Evolutionary conservation across 345 rosid species (phyloP).

Genomic region (Linum usitatissimum): DNA sequence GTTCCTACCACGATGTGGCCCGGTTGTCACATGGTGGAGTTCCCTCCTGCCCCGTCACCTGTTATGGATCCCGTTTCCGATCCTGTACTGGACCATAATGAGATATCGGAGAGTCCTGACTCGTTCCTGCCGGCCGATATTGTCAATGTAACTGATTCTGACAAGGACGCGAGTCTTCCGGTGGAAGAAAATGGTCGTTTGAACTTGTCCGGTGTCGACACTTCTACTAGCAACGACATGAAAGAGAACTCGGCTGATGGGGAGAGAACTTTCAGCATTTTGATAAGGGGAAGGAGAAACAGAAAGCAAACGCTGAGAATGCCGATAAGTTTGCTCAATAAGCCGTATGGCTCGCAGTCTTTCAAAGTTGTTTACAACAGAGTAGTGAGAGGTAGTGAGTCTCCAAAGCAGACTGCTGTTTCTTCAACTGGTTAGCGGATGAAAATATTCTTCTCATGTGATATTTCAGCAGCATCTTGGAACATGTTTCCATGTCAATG

Average conservation of each 20-base stretch:
- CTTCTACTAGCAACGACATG: constrained; percentile 10
- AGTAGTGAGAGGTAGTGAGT: constrained; percentile 68
- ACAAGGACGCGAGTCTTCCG: constrained; percentile 28
- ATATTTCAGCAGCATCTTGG: too few relatives aligned
- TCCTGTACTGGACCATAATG: constrained; percentile 34
- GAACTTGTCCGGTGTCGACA: constrained; percentile 16
- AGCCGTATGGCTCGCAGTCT: constrained; percentile 83
- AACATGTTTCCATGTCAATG: too few relatives aligned
- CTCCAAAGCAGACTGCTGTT: constrained; percentile 40
- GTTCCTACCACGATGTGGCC: constrained; percentile 69
- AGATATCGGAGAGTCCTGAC: constrained; percentile 25
- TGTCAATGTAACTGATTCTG: constrained; percentile 33
- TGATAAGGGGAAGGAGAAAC: constrained; percentile 78
- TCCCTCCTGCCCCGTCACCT: constrained; percentile 47
- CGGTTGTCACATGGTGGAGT: constrained; percentile 58
- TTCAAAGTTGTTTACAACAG: constrained; percentile 67
- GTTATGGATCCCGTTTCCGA: constrained; percentile 54
- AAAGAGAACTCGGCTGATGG: constrained; percentile 30
- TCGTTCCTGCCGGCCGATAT: constrained; percentile 40
- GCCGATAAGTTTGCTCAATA: constrained; percentile 82
- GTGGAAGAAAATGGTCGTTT: constrained; percentile 32
- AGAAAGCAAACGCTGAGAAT: constrained; percentile 80
- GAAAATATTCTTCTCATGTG: not conserved
- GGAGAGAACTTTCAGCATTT: constrained; percentile 86
- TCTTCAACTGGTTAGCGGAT: constrained; percentile 16